Evolutionary conservation across 805 yeast species (phyloP).

Genomic region (Wickerhamomyces alni): DNA sequence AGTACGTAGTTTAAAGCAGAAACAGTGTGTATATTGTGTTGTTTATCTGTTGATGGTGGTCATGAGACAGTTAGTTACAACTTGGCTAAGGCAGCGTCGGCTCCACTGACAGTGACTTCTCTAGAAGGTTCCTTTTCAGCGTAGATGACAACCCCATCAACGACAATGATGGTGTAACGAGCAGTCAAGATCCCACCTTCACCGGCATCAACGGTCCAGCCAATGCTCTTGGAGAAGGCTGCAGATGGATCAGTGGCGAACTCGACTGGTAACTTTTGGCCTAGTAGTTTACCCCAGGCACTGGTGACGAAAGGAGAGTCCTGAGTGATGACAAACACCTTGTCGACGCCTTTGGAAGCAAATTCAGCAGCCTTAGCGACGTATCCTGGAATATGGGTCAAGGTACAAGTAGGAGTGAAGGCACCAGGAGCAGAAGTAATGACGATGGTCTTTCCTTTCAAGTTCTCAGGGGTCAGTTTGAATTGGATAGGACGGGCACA

Average conservation of each 20-base stretch:
- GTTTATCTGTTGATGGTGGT: too few species aligned
- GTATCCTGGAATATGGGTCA: constrained; percentile 66
- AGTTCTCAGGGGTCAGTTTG: constrained; percentile 20
- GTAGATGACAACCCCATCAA: constrained; percentile 47
- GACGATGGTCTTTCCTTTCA: constrained; percentile 36
- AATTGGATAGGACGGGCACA: constrained; percentile 21
- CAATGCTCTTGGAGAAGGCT: constrained; percentile 51
- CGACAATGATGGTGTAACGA: constrained; percentile 70
- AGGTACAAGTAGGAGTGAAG: constrained; percentile 78
- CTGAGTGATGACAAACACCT: constrained; percentile 53
- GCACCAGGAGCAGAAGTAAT: constrained; percentile 83
- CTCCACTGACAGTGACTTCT: constrained; percentile 22
- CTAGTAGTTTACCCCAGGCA: constrained; percentile 53
- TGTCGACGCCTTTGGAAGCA: constrained; percentile 53
- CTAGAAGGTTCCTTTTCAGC: constrained; percentile 29
- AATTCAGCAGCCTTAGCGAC: constrained; percentile 44
- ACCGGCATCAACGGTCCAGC: constrained; percentile 50
- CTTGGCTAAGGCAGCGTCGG: constrained; percentile 25
- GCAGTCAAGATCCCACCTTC: constrained; percentile 53
- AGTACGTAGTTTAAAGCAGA: too few species aligned
- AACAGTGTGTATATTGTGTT: too few species aligned
- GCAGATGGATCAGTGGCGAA: constrained; percentile 68
- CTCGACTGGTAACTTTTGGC: constrained; percentile 27
- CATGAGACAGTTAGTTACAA: constrained; percentile 9
- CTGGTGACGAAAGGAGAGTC: constrained; percentile 68